These are phyloP conservation scores for Pseudogymnoascus sp. DNA, from an alignment of 2,329 filamentous ascomycete species.

Conservation along the genomic window DNA sequence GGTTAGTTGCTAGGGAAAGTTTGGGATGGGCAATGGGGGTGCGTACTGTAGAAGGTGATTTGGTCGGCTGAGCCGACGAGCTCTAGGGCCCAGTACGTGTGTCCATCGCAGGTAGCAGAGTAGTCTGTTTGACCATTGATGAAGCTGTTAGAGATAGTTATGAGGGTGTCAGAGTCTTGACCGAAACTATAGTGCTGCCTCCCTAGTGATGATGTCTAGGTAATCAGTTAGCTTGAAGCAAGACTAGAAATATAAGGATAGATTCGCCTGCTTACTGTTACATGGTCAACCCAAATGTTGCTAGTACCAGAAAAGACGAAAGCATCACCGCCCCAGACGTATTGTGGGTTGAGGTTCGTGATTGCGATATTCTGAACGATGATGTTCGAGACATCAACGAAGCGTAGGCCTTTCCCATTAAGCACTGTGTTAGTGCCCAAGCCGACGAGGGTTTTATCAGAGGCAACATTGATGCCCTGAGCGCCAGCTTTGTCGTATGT, in stretches of 20 bases:
- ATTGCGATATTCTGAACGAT: conserved; percentile 24
- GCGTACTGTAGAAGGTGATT: conserved; percentile 27
- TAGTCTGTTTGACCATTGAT: conserved; percentile 36
- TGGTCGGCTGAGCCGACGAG: conserved; percentile 33
- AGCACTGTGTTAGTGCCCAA: conserved; percentile 17
- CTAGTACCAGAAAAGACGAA: conserved; percentile 26
- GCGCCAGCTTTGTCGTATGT: conserved; percentile 16
- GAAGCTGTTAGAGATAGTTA: conserved; percentile 40
- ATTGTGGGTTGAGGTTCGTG: conserved; percentile 30
- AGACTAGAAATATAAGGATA: neutral
- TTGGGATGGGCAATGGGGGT: neutral
- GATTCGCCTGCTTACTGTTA: conserved; percentile 26
- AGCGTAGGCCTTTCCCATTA: conserved; percentile 21
- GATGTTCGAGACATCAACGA: conserved; percentile 21
- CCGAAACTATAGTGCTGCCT: conserved; percentile 35
- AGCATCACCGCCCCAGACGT: conserved; percentile 32
- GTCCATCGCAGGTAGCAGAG: conserved; percentile 37
- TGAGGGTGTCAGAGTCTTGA: conserved; percentile 26
- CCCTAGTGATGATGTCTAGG: conserved; percentile 26
- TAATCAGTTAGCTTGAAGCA: neutral
- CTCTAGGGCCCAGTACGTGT: conserved; percentile 40
- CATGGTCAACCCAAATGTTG: conserved; percentile 31
- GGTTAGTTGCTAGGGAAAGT: neutral
- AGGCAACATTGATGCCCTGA: conserved; percentile 20
- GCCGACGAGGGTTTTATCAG: conserved; percentile 24